Conservation (phyloP, 129 eudicot species). For the Helianthus annuus region HanXRQr2.0-SUNRISE NC_035441.2:142661175-142661674, state of each 20-base stretch:
- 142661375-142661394: no score
- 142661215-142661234: slow-evolving; percentile 23
- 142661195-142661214: neutral
- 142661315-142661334: no score
- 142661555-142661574: slow-evolving; percentile 28
- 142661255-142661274: slow-evolving; percentile 38
- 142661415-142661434: neutral
- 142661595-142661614: slow-evolving; percentile 28
- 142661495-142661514: slow-evolving; percentile 41
- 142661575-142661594: slow-evolving; percentile 39
- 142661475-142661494: slow-evolving; percentile 49
- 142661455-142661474: slow-evolving; percentile 54
- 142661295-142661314: no score
- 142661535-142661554: slow-evolving; percentile 22
- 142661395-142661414: no score
- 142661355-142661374: no score
- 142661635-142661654: slow-evolving; percentile 19
- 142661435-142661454: slow-evolving; percentile 15
- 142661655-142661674: slow-evolving; percentile 27
- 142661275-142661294: slow-evolving; percentile 11
- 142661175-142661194: neutral
- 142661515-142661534: slow-evolving; percentile 53
- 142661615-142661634: slow-evolving; percentile 6
- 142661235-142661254: slow-evolving; percentile 39
- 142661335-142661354: no score